Evolutionary conservation across 352 stramenopile genomes (phyloP).

Genomic region (Phytophthora pistaciae): DNA sequence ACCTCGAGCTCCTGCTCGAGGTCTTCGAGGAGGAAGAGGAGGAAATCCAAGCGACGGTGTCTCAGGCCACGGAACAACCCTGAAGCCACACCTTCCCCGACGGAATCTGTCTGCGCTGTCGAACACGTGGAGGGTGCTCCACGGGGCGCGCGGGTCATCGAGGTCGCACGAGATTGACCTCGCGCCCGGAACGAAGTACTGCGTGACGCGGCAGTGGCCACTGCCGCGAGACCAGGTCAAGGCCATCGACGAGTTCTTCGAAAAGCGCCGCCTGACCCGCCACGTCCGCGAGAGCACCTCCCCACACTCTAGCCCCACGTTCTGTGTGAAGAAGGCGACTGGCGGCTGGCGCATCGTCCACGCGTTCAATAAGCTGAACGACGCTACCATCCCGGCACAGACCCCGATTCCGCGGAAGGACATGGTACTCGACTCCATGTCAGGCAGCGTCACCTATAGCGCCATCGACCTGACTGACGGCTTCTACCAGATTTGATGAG

Average conservation of each 20-base stretch:
- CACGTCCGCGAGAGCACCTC: background rate
- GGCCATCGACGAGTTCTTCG: background rate
- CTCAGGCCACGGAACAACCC: too few relatives aligned
- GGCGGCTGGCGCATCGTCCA: background rate
- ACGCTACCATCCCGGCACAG: background rate
- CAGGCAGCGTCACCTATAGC: slow-evolving; percentile 4
- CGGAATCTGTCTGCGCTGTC: background rate
- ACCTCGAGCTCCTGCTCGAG: background rate
- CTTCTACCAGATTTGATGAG: slow-evolving; percentile 28
- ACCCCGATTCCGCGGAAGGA: background rate
- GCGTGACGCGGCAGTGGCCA: slow-evolving; percentile 35
- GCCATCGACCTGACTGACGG: slow-evolving; percentile 17
- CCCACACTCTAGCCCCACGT: background rate
- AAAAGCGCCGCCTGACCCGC: background rate
- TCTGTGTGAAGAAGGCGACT: background rate
- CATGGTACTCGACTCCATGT: slow-evolving; percentile 8
- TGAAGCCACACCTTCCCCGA: background rate
- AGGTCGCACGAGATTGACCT: slow-evolving; percentile 38
- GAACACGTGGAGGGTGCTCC: too few relatives aligned
- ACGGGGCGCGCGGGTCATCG: background rate
- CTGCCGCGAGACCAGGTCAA: background rate
- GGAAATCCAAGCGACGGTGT: too few relatives aligned
- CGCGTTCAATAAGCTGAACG: background rate
- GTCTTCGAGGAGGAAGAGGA: background rate
- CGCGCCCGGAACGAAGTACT: slow-evolving; percentile 36